Evolutionary conservation across 176 grass and related monocot species (phyloP).

Genomic region (Bolboschoenus planiculmis): DNA sequence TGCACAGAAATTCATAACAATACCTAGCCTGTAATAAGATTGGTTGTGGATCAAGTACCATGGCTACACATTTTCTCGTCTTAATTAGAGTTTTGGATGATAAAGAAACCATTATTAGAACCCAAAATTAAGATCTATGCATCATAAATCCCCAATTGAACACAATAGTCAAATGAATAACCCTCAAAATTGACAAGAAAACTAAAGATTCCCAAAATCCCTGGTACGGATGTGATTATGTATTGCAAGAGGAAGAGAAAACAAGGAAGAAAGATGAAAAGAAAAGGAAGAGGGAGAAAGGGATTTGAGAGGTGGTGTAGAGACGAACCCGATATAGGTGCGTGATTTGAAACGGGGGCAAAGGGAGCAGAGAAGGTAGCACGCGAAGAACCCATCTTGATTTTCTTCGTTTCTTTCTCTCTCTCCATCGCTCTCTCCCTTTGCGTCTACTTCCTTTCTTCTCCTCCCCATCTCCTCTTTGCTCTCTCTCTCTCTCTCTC

Average conservation of each 20-base stretch:
- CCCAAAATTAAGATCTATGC: not conserved
- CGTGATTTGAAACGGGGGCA: conserved; percentile 60
- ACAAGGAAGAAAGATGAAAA: not conserved
- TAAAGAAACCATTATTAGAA: not conserved
- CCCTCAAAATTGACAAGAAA: not conserved
- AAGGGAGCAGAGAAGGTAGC: conserved; percentile 76
- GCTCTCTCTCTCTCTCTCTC: conserved; percentile 5
- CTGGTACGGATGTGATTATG: not conserved
- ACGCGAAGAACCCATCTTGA: conserved; percentile 58
- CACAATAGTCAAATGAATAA: not conserved
- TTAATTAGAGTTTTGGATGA: not conserved
- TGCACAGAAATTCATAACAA: not conserved
- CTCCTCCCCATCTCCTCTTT: conserved; percentile 22
- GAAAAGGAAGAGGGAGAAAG: not conserved
- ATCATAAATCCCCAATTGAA: not conserved
- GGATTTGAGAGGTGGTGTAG: not conserved
- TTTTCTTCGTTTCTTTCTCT: not conserved
- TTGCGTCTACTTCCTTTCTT: not conserved
- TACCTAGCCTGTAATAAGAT: not conserved
- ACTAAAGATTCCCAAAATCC: not conserved
- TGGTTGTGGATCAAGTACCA: not conserved
- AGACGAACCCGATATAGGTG: conserved; percentile 70
- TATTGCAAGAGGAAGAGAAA: not conserved
- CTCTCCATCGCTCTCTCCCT: not conserved
- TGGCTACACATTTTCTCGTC: not conserved